Percentiles rank a stretch among this genome's conserved stretches.
Evolutionary conservation across 1,284 basidiomycete genomes (phyloP).

Genomic region (Ustilago loliicola): DNA sequence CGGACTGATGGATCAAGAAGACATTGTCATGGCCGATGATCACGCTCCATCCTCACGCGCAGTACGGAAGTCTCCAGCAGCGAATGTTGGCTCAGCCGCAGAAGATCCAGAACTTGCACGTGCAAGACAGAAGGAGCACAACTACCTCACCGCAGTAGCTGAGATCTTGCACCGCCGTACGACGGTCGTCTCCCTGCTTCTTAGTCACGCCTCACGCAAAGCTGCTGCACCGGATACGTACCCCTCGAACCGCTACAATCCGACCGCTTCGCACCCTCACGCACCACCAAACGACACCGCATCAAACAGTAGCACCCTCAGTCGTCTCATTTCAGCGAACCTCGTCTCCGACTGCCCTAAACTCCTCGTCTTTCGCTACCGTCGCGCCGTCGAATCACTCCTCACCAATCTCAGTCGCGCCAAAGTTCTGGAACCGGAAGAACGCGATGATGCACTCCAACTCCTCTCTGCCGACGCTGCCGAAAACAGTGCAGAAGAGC

Average conservation of each 20-base stretch:
- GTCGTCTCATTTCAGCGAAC: slow-evolving; percentile 43
- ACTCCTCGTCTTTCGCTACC: slow-evolving; percentile 34
- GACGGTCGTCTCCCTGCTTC: slow-evolving; percentile 40
- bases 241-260: slow-evolving; percentile 41
- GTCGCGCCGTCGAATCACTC: slow-evolving; percentile 33
- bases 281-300: background rate
- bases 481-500: slow-evolving; percentile 19
- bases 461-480: slow-evolving; percentile 18
- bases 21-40: slow-evolving; percentile 23
- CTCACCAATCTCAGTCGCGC: slow-evolving; percentile 33
- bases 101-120: background rate
- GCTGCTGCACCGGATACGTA: slow-evolving; percentile 24
- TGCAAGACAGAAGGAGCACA: slow-evolving; percentile 12
- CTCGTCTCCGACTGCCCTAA: slow-evolving; percentile 30
- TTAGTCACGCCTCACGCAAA: slow-evolving; percentile 25
- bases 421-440: slow-evolving; percentile 33
- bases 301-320: slow-evolving; percentile 27
- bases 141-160: slow-evolving; percentile 39
- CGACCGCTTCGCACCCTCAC: slow-evolving; percentile 28
- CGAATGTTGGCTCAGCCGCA: background rate
- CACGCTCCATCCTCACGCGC: background rate
- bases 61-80: background rate
- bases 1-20: slow-evolving; percentile 6
- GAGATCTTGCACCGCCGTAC: slow-evolving; percentile 44
- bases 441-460: slow-evolving; percentile 35